Conservation (phyloP, 2,329 filamentous ascomycete genomes). For the Scedosporium aurantiacum region DNA sequence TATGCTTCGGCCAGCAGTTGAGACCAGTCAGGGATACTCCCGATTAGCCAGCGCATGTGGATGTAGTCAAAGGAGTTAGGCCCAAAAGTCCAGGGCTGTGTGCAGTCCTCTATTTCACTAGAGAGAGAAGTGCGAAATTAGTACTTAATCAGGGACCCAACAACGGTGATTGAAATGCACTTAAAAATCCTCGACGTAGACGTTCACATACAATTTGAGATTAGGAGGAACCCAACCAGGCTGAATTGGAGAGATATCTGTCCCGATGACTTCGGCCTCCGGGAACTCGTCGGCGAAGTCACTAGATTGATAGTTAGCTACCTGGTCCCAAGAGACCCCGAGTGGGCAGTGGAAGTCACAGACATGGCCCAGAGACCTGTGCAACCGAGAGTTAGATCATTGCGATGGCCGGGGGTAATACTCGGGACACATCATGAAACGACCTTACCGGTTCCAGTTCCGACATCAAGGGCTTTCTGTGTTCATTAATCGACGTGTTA, state of each 20-base stretch:
- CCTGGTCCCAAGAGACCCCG: not conserved
- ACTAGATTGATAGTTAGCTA: slow-evolving; percentile 25
- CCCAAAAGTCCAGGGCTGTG: slow-evolving; percentile 31
- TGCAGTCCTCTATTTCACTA: slow-evolving; percentile 22
- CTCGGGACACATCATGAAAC: not conserved
- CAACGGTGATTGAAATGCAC: slow-evolving; percentile 6
- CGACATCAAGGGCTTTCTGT: slow-evolving; percentile 12
- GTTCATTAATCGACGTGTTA: not conserved
- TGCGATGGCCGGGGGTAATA: not conserved
- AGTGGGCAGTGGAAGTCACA: slow-evolving; percentile 23
- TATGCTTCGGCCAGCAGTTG: slow-evolving; percentile 22
- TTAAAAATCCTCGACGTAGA: slow-evolving; percentile 4
- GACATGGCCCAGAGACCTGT: slow-evolving; percentile 42
- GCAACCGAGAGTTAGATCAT: not conserved
- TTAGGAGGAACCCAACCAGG: slow-evolving; percentile 37
- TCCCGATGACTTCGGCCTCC: slow-evolving; percentile 32
- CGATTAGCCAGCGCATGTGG: slow-evolving; percentile 46
- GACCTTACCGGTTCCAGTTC: slow-evolving; percentile 11
- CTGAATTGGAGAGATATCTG: slow-evolving; percentile 46
- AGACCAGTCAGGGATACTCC: slow-evolving; percentile 45
- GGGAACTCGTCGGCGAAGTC: slow-evolving; percentile 35
- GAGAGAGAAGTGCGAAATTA: slow-evolving; percentile 8
- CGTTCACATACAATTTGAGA: slow-evolving; percentile 15
- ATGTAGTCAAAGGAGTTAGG: slow-evolving; percentile 43
- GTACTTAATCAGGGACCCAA: slow-evolving; percentile 5